Evolutionary conservation across 306 rosid species (phyloP).

Genomic region (Citrullus amarus): DNA sequence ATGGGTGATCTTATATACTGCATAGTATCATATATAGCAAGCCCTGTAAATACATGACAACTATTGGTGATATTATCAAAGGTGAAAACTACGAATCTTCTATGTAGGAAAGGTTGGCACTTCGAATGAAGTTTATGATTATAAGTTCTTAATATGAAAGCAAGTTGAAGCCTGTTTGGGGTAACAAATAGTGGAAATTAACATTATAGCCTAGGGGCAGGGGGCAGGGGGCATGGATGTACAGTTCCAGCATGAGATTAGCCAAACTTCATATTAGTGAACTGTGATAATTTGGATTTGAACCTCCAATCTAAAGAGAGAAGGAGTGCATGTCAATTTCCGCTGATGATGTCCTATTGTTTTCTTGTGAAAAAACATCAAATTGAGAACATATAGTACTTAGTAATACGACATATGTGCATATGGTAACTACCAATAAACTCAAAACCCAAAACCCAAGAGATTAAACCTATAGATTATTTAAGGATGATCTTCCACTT

Average conservation of each 20-base stretch:
- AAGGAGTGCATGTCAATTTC: too few relatives aligned
- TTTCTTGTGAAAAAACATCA: not conserved
- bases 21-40: conserved; percentile 96
- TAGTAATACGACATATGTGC: not conserved
- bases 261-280: not conserved
- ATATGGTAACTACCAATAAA: not conserved
- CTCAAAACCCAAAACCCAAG: not conserved
- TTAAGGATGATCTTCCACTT: not conserved
- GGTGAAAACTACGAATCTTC: not conserved
- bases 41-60: conserved; percentile 39
- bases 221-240: not conserved
- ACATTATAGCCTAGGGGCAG: not conserved
- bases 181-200: not conserved
- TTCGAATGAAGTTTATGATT: not conserved
- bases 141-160: not conserved
- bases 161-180: not conserved
- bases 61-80: not conserved
- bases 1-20: conserved; percentile 88
- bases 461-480: not conserved
- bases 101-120: not conserved
- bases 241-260: not conserved
- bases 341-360: not conserved
- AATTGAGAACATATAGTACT: not conserved
- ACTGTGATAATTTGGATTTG: not conserved
- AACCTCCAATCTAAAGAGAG: too few relatives aligned